Conservation (phyloP, 2,329 filamentous ascomycete species). For the Botrytis medusae region DNA sequence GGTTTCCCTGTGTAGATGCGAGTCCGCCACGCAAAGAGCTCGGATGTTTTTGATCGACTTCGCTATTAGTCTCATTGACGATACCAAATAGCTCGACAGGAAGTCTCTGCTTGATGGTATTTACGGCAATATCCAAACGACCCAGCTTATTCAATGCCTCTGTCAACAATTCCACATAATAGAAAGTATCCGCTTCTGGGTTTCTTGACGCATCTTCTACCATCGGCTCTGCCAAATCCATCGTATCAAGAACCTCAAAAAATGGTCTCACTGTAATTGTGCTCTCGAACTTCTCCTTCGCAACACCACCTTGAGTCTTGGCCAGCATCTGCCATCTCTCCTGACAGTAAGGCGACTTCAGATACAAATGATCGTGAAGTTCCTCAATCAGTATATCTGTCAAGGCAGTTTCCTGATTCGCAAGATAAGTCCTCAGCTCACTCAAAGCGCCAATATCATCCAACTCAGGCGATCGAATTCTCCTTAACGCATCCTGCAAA, state of each 20-base stretch:
- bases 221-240: constrained; percentile 61
- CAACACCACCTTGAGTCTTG: constrained; percentile 58
- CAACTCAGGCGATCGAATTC: constrained; percentile 82
- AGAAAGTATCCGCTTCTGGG: constrained; percentile 92
- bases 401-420: constrained; percentile 86
- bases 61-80: constrained; percentile 91
- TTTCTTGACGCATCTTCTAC: constrained; percentile 90
- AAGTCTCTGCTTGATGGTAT: constrained; percentile 87
- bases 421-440: constrained; percentile 83
- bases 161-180: constrained; percentile 83
- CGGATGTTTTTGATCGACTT: constrained; percentile 92
- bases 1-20: constrained; percentile 54
- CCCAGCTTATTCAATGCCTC: constrained; percentile 90
- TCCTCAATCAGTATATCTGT: constrained; percentile 98
- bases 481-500: constrained; percentile 79
- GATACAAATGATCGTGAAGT: constrained; percentile 92
- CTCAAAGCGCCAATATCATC: constrained; percentile 86
- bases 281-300: constrained; percentile 46
- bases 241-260: constrained; percentile 57
- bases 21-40: constrained; percentile 63
- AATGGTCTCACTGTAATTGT: constrained; percentile 51
- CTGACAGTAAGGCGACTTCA: constrained; percentile 97
- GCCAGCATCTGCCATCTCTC: constrained; percentile 88
- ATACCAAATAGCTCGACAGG: constrained; percentile 92
- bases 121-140: constrained; percentile 79